A percentile compares a stretch with the other conserved stretches of the same genome.
These are phyloP conservation scores for Endocalyx cinctus DNA, from an alignment of 2,329 filamentous ascomycete genomes.

Conservation along the genomic window DNA sequence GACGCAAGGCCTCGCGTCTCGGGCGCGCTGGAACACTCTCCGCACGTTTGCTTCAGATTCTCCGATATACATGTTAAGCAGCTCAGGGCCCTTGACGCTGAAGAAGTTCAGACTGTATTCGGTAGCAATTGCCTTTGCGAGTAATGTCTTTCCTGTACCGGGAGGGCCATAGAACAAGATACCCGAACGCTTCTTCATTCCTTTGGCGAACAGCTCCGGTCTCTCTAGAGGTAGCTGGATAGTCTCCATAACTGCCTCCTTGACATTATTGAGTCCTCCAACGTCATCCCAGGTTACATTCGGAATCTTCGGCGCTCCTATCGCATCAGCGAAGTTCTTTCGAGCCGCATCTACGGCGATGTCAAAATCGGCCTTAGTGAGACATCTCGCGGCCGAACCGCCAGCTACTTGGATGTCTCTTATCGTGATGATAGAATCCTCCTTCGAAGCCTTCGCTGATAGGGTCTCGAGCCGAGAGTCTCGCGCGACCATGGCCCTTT, in stretches of 20 bases:
- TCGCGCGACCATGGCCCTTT: constrained; percentile 77
- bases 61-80: constrained; percentile 95
- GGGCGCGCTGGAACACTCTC: constrained; percentile 79
- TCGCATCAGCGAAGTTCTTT: constrained; percentile 97
- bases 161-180: constrained; percentile 91
- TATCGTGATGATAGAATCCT: constrained; percentile 51
- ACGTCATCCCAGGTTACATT: constrained; percentile 97
- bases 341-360: constrained; percentile 90
- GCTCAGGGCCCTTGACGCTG: constrained; percentile 84
- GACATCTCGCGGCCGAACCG: constrained; percentile 69
- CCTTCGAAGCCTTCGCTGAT: constrained; percentile 42
- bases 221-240: constrained; percentile 89
- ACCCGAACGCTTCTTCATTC: constrained; percentile 95
- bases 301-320: constrained; percentile 95
- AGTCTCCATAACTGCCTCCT: constrained; percentile 94
- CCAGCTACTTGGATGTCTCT: constrained; percentile 87
- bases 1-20: constrained; percentile 81
- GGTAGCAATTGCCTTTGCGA: constrained; percentile 89
- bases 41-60: constrained; percentile 91
- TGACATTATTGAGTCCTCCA: constrained; percentile 86
- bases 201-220: constrained; percentile 91
- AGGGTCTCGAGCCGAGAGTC: constrained; percentile 71
- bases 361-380: constrained; percentile 83
- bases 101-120: constrained; percentile 95
- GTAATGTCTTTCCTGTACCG: constrained; percentile 86